phyloP scores from a whole-genome alignment of 2,329 filamentous ascomycete genomes.

The Fusarium gaditjirri region DNA sequence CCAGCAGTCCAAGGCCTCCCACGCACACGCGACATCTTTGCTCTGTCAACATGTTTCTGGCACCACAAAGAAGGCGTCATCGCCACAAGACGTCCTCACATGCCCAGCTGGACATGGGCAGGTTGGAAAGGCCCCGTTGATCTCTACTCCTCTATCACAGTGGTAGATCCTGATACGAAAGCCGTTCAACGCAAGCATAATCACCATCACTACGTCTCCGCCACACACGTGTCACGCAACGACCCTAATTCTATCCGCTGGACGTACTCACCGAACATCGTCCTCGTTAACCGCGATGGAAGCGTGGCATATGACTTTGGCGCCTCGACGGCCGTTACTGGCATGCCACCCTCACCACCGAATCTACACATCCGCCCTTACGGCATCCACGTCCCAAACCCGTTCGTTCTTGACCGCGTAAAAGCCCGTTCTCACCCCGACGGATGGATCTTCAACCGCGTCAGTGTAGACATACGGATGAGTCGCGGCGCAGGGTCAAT shows the following conservation, averaged over 20 bases:
- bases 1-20: conserved; percentile 30
- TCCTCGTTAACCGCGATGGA: conserved; percentile 45
- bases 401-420: conserved; percentile 49
- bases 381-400: conserved; percentile 48
- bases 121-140: conserved; percentile 51
- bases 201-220: conserved; percentile 50
- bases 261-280: conserved; percentile 50
- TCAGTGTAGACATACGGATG: conserved; percentile 49
- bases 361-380: conserved; percentile 43
- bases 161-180: conserved; percentile 47
- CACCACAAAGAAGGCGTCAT: conserved; percentile 46
- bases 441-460: conserved; percentile 51
- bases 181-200: conserved; percentile 46
- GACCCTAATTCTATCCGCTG: conserved; percentile 46
- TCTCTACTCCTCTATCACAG: conserved; percentile 47
- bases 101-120: conserved; percentile 53
- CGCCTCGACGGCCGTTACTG: conserved; percentile 1
- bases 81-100: conserved; percentile 44
- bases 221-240: conserved; percentile 49
- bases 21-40: conserved; percentile 49
- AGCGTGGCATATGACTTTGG: conserved; percentile 49
- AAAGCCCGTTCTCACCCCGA: conserved; percentile 47
- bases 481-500: conserved; percentile 45
- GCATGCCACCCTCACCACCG: conserved; percentile 34
- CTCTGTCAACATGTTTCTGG: conserved; percentile 51